Base-by-base conservation (phyloP, 2,329 filamentous ascomycete genomes). In the Fusarium heterosporum region DNA sequence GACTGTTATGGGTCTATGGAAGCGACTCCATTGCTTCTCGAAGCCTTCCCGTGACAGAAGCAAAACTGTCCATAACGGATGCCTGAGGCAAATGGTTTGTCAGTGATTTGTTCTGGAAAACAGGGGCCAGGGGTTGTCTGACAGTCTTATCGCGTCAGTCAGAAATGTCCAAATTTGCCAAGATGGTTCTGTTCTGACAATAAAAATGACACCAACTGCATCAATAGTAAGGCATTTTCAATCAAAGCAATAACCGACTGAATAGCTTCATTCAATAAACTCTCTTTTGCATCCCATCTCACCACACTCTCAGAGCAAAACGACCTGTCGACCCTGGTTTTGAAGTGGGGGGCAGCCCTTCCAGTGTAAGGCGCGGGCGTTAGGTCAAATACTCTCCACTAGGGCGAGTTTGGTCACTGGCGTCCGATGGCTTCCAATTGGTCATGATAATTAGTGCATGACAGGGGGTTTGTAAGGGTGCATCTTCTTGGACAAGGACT, bases 331-430 rank as follows among this genome's bases (percentile, higher is more conserved):
- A 55, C 65, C 65, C 66, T 62, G 57, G 39, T 14, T 9, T 38
- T 19, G 32, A 59, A 63, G 66, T 69, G 66, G 66, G 66, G 66
- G 56, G 66, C 66, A 69, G 65, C 66, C 66, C 42, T 66, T 29
- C 53, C 61, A 59, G 66, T 57, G 61, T 56, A 51, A 69, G 66
- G 62, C 52, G 66, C 57, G 65, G 65, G 57, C 65, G 62, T 61
- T 69, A 53, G 51, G 60, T 61, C 30, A 17, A 55, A 39, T 29
- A 38, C 56, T 61, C 64, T 46, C 64, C 64, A 68, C 64, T 49
- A 56, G 51, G 65, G 55, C 64, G 55, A 57, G 50, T 68, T 59
- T 61, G 66, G 65, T 41, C 55, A 66, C 43, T 57, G 43, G 12
- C 19, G 43, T 54, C 61, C 45, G 55, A 53, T 22, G 6, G 13